Base-by-base conservation (phyloP, 148 eudicot species). In the Polygonum maritimum region DNA sequence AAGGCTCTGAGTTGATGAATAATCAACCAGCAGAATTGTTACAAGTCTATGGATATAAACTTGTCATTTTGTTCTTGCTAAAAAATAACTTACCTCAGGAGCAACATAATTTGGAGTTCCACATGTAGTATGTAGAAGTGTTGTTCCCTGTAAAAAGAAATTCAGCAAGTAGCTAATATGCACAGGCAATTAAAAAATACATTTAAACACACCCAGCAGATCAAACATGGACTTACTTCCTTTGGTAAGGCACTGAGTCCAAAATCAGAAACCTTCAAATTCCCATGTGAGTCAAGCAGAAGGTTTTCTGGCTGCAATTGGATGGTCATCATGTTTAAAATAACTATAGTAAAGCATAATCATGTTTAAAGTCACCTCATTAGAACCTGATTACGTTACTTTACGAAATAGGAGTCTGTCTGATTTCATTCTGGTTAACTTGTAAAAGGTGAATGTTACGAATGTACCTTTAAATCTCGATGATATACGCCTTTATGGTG, bases 31-130 rank as follows among this genome's bases (percentile, higher is more conserved):
- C 41, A 4, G 41, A 39, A 39, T 39, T 39, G 7, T 39, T 39
- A 48, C 52, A 48, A 16, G 12, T 21, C 63, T 57, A n/a, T 33
- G 7, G 16, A 7, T 31, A 63, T 31, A 63, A 11, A 14, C 13
- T 31, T 22, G 3, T 39, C 41, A 39, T 57, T 57, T 57, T 57
- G 63, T 22, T 21, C 62, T 55, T 14, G 35, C 65, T 22, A 57
- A 57, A 52, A 57, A 16, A 62, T 33, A 69, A 33, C 38, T 48
- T 83, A 96, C 98, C 98, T 96, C 99, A 1, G 99, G 99, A 48
- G 99, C 98, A 86, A 88, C 88, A 85, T 96, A 96, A 86, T 96
- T 92, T 63, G 98, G 99, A 72, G 99, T 96, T 38, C 99, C 99
- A 65, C 99, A 96, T 15, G 99, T 92, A 71, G 99, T 96, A 80